Evolutionary conservation across 2,329 filamentous ascomycete species (phyloP), one percentile per base, ranked within the genome.

Genomic region (Pseudocercospora vitis): DNA sequence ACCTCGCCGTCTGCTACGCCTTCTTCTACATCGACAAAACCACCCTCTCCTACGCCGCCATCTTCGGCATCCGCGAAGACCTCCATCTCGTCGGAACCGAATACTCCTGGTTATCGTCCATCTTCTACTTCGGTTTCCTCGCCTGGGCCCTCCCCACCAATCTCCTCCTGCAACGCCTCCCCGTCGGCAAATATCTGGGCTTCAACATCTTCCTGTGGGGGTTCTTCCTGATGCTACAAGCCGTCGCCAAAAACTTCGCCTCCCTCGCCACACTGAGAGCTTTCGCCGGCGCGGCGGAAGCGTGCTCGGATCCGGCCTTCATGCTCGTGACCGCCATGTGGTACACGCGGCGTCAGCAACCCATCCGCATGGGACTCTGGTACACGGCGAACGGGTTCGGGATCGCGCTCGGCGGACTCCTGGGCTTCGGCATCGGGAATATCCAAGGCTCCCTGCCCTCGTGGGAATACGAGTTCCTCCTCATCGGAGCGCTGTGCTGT

Each of bases 311-410:
- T 61, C 83, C 83, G 1, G 78, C 76, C 0, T 83, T 86, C 55
- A 83, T 86, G 74, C 68, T 87, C 1, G 81, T 86, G 29, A 86
- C 83, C 0, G 77, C 77, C 3, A 85, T 85, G 82, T 87, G 82
- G 78, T 64, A 63, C 37, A 56, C 54, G n/a, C 45, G 82, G 7
- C 73, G 76, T 2, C 81, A 87, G 61, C 84, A 87, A 61, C 82
- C 84, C 0, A 73, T 81, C 2, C 74, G 83, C 0, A 82, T 84
- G 46, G 80, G 80, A 1, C 70, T 80, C 0, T 85, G 81, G 81
- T 84, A 81, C 63, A 76, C 77, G 0, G 81, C 79, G 24, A 83
- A 83, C 44, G 82, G 82, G 0, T 65, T 83, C 6, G 81, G 80
- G 1, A 81, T 83, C 28, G 81, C 82, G 0, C 74, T 83, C 0